Percentiles rank a stretch among this genome's conserved stretches.
These are phyloP conservation scores for Podospora tetraspora DNA, from an alignment of 495 filamentous ascomycete species.

Conservation along the genomic window DNA sequence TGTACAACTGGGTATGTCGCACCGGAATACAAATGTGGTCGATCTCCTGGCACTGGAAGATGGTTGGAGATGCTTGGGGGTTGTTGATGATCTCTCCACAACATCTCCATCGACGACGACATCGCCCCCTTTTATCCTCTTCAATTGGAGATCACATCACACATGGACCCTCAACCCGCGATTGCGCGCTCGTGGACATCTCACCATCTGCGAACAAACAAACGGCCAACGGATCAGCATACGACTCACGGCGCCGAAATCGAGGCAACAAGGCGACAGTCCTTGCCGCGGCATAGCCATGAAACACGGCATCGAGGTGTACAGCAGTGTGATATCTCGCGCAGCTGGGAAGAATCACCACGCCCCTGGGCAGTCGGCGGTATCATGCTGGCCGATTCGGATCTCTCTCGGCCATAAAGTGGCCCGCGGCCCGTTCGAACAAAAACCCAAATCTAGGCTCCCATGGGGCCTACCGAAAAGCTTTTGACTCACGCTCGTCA, in stretches of 20 bases:
- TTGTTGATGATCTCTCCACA: neutral
- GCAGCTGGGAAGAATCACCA: neutral
- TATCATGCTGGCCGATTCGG: neutral
- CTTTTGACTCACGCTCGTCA: neutral
- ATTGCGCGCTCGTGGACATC: slow-evolving; percentile 1
- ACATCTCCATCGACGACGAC: neutral
- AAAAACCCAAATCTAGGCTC: neutral
- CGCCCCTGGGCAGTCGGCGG: neutral
- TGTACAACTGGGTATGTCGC: neutral
- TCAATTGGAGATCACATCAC: neutral
- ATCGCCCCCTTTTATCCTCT: neutral
- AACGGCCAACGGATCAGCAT: neutral
- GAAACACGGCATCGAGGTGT: neutral
- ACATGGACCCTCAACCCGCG: neutral
- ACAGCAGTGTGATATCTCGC: neutral
- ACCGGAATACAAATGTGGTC: neutral
- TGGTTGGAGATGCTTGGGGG: neutral
- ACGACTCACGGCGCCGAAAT: neutral
- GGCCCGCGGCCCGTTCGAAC: neutral
- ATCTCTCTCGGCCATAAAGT: neutral
- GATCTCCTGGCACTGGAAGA: neutral
- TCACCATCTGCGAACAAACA: neutral
- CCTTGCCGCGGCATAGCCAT: neutral
- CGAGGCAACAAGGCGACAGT: neutral
- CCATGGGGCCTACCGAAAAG: neutral